Evolutionary conservation across 2,329 filamentous ascomycete genomes (phyloP).

Genomic region (Fusarium sp.): DNA sequence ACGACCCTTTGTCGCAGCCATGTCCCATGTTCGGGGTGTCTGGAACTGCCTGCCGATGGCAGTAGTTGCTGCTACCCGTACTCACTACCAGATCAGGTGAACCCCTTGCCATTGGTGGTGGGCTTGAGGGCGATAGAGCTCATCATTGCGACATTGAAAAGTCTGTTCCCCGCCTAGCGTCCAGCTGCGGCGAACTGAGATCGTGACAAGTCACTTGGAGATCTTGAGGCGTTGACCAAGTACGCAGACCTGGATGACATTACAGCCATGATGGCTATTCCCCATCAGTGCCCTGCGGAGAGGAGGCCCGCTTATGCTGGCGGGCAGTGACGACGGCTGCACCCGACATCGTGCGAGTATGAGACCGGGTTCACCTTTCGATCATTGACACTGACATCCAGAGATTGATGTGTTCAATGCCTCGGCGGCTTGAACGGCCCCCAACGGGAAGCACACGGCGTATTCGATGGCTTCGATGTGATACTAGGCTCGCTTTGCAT

Average conservation of each 20-base stretch:
- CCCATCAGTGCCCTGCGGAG: neutral
- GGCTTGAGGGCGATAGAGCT: slow-evolving; percentile 15
- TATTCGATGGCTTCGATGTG: slow-evolving; percentile 28
- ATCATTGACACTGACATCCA: neutral
- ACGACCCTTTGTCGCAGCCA: slow-evolving; percentile 34
- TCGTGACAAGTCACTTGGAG: slow-evolving; percentile 20
- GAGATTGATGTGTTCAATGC: slow-evolving; percentile 3
- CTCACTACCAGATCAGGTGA: slow-evolving; percentile 22
- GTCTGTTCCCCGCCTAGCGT: slow-evolving; percentile 1
- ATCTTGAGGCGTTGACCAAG: slow-evolving; percentile 1
- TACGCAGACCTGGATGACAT: neutral
- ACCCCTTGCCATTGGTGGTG: slow-evolving; percentile 17
- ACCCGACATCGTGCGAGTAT: neutral
- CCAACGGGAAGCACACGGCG: slow-evolving; percentile 6
- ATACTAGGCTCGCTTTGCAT: slow-evolving; percentile 32
- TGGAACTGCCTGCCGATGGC: slow-evolving; percentile 24
- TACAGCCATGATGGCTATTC: neutral
- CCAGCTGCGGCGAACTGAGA: slow-evolving; percentile 11
- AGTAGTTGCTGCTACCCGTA: slow-evolving; percentile 20
- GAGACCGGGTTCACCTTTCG: neutral
- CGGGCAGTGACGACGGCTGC: neutral
- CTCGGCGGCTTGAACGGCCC: neutral
- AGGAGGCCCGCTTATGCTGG: neutral
- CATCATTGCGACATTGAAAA: slow-evolving; percentile 18
- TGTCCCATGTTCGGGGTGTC: slow-evolving; percentile 28